These are phyloP conservation scores for Leucosporidium yakuticum DNA, from an alignment of 768 basidiomycete genomes.

Conservation along the genomic window DNA sequence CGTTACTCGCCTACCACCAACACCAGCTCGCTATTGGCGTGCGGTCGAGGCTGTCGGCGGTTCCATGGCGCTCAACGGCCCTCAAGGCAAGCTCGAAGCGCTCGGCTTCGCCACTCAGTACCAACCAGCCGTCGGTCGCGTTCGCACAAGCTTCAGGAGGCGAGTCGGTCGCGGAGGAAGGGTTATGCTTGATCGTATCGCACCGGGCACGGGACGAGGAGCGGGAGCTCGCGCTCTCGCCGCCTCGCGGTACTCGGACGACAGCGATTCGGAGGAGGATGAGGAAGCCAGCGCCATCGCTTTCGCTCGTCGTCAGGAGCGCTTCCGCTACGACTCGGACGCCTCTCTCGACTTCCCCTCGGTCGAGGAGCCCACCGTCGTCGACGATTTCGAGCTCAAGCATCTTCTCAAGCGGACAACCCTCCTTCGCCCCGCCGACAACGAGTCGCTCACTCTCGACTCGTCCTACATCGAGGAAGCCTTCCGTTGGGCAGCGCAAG, in stretches of 20 bases:
- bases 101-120: slow-evolving; percentile 37
- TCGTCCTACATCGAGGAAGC: slow-evolving; percentile 21
- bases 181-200: slow-evolving; percentile 60
- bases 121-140: slow-evolving; percentile 43
- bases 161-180: slow-evolving; percentile 80
- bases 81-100: slow-evolving; percentile 22
- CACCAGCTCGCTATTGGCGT: slow-evolving; percentile 46
- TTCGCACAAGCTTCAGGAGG: slow-evolving; percentile 53
- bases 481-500: slow-evolving; percentile 21
- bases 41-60: slow-evolving; percentile 58
- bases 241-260: neutral
- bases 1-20: slow-evolving; percentile 57
- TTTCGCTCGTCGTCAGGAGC: slow-evolving; percentile 12
- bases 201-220: neutral
- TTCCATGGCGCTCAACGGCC: slow-evolving; percentile 48
- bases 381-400: slow-evolving; percentile 34
- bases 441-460: slow-evolving; percentile 14
- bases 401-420: slow-evolving; percentile 20
- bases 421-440: slow-evolving; percentile 28
- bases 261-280: slow-evolving; percentile 27
- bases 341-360: slow-evolving; percentile 30
- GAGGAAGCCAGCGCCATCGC: slow-evolving; percentile 11
- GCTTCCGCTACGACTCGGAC: slow-evolving; percentile 32
- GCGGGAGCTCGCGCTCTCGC: neutral
- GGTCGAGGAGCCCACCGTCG: slow-evolving; percentile 27